Evolutionary conservation across 306 rosid species (phyloP), one percentile per base, ranked within the genome.

Genomic region (Trifolium repens): DNA sequence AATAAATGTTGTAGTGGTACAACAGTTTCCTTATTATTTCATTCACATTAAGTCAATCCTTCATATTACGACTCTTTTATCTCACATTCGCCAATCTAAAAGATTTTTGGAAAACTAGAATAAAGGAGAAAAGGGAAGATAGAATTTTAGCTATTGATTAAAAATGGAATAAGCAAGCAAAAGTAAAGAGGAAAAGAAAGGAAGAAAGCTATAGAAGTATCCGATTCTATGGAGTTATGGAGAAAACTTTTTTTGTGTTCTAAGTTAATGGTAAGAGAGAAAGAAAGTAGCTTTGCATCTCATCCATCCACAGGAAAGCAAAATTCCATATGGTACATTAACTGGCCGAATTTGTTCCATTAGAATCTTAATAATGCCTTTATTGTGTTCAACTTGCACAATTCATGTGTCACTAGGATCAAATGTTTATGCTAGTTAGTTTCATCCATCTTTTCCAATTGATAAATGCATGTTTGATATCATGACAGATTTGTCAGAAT

Each of bases 301-400:
- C 83, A 71, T 80, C 84, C 78, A 77, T 74, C 73, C 72, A 65
- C 75, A 42, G 57, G 35, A 85, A 84, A 82, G 86, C 53, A 58
- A 89, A 82, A 72, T 83, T 91, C 87, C 70, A 83, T 75, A 73
- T 74, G 89, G 79, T 16, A 75, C 68, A 62, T 62, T 43, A 9
- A 69, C 85, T 89, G 86, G 90, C 80, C 72, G 83, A 47, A 86
- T 83, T 80, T 86, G 82, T 89, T 89, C 87, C 84, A 57, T 58
- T 70, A 68, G 87, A 85, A 91, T 89, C 82, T 74, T 24, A 72
- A 78, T 67, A 74, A 68, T 8, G 26, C 47, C 86, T 71, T 77
- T 26, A 37, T 40, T 50, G 40, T 57, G 66, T 79, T 81, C 80
- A 69, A 50, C 53, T 81, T 63, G 78, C 74, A 52, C 32, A 67